Evolutionary conservation across 352 stramenopile genomes (phyloP), one percentile per base, ranked within the genome.

Genomic region (Phytopythium boreale): DNA sequence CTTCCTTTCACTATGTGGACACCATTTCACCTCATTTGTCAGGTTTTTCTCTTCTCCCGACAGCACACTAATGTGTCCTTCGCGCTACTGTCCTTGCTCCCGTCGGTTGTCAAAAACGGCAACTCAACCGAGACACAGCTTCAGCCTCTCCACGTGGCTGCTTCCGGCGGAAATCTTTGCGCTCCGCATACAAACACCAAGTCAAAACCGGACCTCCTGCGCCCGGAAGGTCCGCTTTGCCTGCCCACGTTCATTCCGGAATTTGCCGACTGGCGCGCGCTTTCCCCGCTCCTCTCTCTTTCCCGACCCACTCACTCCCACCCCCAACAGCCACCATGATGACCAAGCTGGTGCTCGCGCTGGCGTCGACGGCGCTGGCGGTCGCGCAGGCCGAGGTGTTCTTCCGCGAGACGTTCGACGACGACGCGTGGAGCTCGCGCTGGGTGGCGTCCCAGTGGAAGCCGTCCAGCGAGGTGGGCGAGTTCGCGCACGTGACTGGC

Each of bases 381-480:
- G 71, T 86, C 46, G 75, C 79, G 14, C 62, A 77, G 53, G 74
- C 80, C 63, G 64, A 97, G 85, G 82, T 97, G 12, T 97, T 96
- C 68, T 98, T 98, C 79, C 83, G 94, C 52, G 95, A 98, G 75
- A 93, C 89, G 59, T 98, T 98, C 71, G 84, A 97, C 67, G 91
- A 98, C 76, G 86, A 78, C 22, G 82, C 80, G 65, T 95, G 84
- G 82, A 68, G 72, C 37, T 67, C 75, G 31, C 76, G 80, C 62
- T 95, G 86, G 82, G 88, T 98, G 59, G 85, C 91, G n/a, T 97
- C 86, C 37, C 87, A 93, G 49, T 99, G 96, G 96, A 99, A 99
- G 80, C 79, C 89, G 5, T 71, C 84, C 56, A 68, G 66, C 24
- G 95, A 99, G 75, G 95, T 99, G 64, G 97, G 97, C 70, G 77